A percentile compares a stretch with the other conserved stretches of the same genome.
phyloP scores from a whole-genome alignment of 164 flowering plant genomes.

The Nymphaea thermarum region DNA sequence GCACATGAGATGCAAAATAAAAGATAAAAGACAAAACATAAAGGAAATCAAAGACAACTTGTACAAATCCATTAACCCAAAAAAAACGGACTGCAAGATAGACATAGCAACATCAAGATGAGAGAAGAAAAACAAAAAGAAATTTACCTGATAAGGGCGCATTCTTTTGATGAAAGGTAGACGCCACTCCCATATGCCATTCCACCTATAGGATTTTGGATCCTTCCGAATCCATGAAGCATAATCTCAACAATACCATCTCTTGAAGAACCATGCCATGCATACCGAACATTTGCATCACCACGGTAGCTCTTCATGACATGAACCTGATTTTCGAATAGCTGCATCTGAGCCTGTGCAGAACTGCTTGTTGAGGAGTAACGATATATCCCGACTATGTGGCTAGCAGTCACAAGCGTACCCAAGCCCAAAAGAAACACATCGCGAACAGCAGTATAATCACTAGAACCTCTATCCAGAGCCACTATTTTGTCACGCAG shows the following conservation, averaged over 20 bases:
- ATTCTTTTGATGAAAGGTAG: conserved; percentile 9
- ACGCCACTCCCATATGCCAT: conserved; percentile 12
- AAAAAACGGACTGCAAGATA: background rate
- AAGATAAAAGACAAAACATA: background rate
- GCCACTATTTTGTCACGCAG: conserved; percentile 1
- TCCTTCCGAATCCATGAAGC: conserved; percentile 11
- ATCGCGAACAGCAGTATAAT: conserved; percentile 5
- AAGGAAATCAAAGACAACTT: background rate
- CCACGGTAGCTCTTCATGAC: conserved; percentile 13
- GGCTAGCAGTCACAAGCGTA: background rate
- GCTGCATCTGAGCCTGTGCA: conserved; percentile 9
- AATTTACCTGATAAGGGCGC: conserved; percentile 12
- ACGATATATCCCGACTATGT: conserved; percentile 9
- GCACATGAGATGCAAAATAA: background rate
- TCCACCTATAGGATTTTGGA: conserved; percentile 1
- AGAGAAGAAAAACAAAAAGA: background rate
- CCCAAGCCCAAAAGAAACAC: conserved; percentile 6
- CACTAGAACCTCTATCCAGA: conserved; percentile 4
- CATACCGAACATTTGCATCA: conserved; percentile 15
- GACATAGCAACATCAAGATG: background rate
- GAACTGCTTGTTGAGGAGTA: conserved; percentile 7
- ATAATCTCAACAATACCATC: conserved; percentile 9
- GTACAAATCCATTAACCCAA: conserved; percentile 4
- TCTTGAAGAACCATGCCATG: conserved; percentile 15
- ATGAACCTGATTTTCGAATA: conserved; percentile 14